Evolutionary conservation across 1,284 basidiomycete genomes (phyloP), one percentile per base, ranked within the genome.

Genomic region (Mycena citricolor): DNA sequence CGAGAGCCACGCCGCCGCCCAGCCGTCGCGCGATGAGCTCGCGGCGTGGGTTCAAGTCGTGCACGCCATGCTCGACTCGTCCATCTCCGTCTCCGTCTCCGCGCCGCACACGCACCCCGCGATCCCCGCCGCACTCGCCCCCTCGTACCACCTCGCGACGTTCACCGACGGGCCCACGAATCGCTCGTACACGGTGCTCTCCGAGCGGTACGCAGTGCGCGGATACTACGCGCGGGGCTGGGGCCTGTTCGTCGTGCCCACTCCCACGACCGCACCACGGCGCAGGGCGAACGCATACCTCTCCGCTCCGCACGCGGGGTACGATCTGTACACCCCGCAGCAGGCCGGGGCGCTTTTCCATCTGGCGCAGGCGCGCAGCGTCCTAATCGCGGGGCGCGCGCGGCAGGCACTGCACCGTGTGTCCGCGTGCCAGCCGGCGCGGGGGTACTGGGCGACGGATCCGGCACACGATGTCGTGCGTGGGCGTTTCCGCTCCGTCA

Each of bases 251-350:
- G 55, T 64, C 4, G 68, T 69, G 5, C 68, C 67, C 14, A 54
- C 60, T 8, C 55, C 54, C 6, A 53, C 32, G 13, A 36, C 44
- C 0, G 46, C 47, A 4, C 49, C 62, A 0, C 48, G 53, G 17
- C 62, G 64, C 10, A n/a, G n/a, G n/a, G n/a, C n/a, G n/a, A 40
- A 52, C 38, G 38, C 72, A 17, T 71, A 74, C 41, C 46, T 73
- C 14, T 64, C 69, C 4, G 70, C 69, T 4, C 71, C 71, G 0
- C 72, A 74, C 46, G 71, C 71, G 0, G 43, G 47, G 5, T 67
- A 55, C 45, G 72, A 74, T 39, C 33, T 60, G 1, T 51, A 56
- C 5, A 71, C 69, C 0, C 58, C 66, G 4, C 49, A 61, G 25
- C 70, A 73, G 52, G 70, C 70, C 2, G 64, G 63, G 0, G 58